A percentile compares a stretch with the other conserved stretches of the same genome.
These are phyloP conservation scores for Aspergillus sp. DNA, from an alignment of 2,329 filamentous ascomycete species.

Conservation along the genomic window DNA sequence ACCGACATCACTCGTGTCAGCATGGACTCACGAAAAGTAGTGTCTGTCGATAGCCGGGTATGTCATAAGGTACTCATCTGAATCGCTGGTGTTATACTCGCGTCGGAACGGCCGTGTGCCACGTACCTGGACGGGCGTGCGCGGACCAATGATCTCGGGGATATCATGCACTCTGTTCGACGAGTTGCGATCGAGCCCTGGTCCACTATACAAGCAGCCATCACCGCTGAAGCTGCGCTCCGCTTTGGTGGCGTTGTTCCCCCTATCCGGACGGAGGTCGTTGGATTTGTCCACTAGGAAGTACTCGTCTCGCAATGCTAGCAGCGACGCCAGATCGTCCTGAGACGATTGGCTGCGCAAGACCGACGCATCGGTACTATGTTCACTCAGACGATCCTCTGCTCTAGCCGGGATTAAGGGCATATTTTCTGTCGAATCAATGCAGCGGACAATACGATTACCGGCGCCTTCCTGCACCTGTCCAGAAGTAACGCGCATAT, in stretches of 20 bases:
- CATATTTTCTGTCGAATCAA: background rate
- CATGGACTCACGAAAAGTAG: conserved; percentile 18
- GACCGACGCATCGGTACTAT: conserved; percentile 18
- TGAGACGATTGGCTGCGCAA: conserved; percentile 13
- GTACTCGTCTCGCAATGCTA: conserved; percentile 28
- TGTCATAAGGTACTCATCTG: conserved; percentile 24
- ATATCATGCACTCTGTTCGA: conserved; percentile 21
- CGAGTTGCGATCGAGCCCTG: conserved; percentile 21
- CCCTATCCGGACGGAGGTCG: conserved; percentile 25
- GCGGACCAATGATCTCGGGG: conserved; percentile 24
- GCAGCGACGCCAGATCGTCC: conserved; percentile 22
- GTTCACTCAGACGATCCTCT: conserved; percentile 13
- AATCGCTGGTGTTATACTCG: conserved; percentile 24
- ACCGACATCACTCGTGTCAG: background rate
- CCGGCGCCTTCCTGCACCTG: background rate
- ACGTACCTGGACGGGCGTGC: conserved; percentile 7
- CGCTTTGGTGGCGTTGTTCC: conserved; percentile 27
- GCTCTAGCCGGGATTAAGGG: background rate
- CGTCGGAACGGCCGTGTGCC: conserved; percentile 5
- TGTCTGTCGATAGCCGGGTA: conserved; percentile 21
- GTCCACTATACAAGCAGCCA: conserved; percentile 23
- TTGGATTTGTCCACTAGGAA: conserved; percentile 32
- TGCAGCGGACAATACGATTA: background rate
- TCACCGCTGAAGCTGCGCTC: conserved; percentile 19
- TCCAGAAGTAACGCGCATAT: background rate